A percentile compares a stretch with the other conserved stretches of the same genome.
phyloP scores from a whole-genome alignment of 2,329 filamentous ascomycete genomes.

The Nigrospora sphaerica region DNA sequence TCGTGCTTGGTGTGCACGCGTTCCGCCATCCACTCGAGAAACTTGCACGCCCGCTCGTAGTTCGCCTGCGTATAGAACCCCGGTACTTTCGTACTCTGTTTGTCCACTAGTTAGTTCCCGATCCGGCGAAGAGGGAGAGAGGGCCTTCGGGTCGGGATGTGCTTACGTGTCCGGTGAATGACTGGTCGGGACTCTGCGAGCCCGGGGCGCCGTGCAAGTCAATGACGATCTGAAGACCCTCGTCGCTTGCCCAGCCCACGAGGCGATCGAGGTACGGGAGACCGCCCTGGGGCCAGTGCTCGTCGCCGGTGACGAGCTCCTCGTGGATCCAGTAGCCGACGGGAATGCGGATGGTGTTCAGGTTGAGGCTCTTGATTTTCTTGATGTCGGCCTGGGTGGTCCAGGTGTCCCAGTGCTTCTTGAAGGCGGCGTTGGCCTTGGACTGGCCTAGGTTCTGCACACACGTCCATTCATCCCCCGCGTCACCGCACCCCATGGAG shows the following conservation, averaged over 20 bases:
- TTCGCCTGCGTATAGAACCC: conserved; percentile 43
- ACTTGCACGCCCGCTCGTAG: conserved; percentile 39
- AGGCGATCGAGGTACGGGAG: conserved; percentile 32
- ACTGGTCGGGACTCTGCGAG: conserved; percentile 30
- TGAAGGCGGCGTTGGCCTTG: conserved; percentile 34
- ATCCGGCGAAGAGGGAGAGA: too few species aligned
- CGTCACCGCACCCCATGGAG: conserved; percentile 35
- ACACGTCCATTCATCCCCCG: conserved; percentile 39
- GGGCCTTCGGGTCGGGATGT: too few species aligned
- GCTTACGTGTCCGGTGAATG: conserved; percentile 31
- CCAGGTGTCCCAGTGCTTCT: conserved; percentile 39
- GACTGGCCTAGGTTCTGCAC: conserved; percentile 35
- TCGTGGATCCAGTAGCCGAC: conserved; percentile 45
- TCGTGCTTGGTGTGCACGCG: conserved; percentile 32
- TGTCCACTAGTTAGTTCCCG: too few species aligned
- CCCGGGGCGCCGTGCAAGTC: conserved; percentile 40
- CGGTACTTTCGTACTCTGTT: conserved; percentile 8
- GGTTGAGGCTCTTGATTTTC: conserved; percentile 32
- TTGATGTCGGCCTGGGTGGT: conserved; percentile 37
- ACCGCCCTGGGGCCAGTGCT: conserved; percentile 29
- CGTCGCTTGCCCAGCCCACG: conserved; percentile 34
- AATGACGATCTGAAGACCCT: conserved; percentile 40
- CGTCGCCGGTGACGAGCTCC: conserved; percentile 32
- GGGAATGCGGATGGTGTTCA: conserved; percentile 42
- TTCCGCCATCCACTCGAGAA: conserved; percentile 41